Evolutionary conservation across 2,329 filamentous ascomycete genomes (phyloP).

Genomic region (Neurospora sp.): DNA sequence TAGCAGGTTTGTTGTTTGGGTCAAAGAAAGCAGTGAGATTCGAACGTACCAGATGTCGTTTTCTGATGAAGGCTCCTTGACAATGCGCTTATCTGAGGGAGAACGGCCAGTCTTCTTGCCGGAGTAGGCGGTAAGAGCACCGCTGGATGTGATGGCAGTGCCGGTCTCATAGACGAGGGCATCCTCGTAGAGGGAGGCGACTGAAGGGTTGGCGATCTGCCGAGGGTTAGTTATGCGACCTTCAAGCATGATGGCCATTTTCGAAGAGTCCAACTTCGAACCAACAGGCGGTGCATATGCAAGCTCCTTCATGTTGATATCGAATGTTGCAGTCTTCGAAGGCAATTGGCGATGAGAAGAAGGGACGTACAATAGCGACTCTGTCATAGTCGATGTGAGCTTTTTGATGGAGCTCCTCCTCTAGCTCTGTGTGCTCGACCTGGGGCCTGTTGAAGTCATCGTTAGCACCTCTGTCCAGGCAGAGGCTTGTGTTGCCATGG

Average conservation of each 20-base stretch:
- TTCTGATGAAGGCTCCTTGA: constrained; percentile 81
- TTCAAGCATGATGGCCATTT: neutral
- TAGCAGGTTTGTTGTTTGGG: constrained; percentile 2
- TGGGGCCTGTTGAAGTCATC: constrained; percentile 49
- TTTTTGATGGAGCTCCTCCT: constrained; percentile 94
- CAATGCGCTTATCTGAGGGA: constrained; percentile 93
- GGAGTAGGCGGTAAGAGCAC: constrained; percentile 93
- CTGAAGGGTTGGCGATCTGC: constrained; percentile 80
- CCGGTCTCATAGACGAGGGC: constrained; percentile 92
- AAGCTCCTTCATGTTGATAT: constrained; percentile 1
- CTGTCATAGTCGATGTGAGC: constrained; percentile 99
- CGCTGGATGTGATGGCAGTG: constrained; percentile 91
- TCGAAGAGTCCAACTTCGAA: neutral
- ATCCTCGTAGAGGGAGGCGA: constrained; percentile 96
- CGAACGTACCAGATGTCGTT: constrained; percentile 72
- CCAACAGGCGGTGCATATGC: neutral
- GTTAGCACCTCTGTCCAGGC: constrained; percentile 16
- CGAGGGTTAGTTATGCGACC: neutral
- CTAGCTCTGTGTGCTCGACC: constrained; percentile 86
- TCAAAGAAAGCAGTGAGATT: neutral
- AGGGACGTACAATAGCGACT: constrained; percentile 76
- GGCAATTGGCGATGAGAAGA: neutral
- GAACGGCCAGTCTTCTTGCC: constrained; percentile 97
- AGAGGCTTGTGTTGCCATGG: constrained; percentile 2
- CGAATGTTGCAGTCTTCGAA: neutral